Conservation (phyloP, 2,329 filamentous ascomycete genomes). For the Xylariaceae sp. region DNA sequence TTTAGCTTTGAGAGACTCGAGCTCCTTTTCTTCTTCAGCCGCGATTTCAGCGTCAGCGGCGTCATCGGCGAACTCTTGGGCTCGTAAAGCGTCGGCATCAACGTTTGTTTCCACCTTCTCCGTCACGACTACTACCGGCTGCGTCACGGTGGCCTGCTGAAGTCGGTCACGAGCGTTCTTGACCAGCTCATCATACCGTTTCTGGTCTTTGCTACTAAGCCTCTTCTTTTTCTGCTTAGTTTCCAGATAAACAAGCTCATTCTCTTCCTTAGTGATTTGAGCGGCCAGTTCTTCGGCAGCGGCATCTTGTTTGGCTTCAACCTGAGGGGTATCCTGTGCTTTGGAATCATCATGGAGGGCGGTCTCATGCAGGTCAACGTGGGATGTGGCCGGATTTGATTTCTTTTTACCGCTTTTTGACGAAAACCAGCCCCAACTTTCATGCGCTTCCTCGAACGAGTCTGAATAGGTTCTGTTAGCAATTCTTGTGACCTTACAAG, state of each 20-base stretch:
- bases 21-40: conserved; percentile 12
- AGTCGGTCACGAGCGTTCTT: conserved; percentile 32
- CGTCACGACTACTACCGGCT: conserved; percentile 35
- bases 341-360: conserved; percentile 33
- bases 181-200: conserved; percentile 34
- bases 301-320: conserved; percentile 37
- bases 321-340: conserved; percentile 28
- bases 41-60: conserved; percentile 21
- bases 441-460: conserved; percentile 41
- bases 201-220: conserved; percentile 29
- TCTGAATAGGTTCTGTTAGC: conserved; percentile 37
- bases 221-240: conserved; percentile 30
- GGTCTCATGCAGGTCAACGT: conserved; percentile 37
- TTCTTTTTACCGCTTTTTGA: conserved; percentile 38
- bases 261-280: conserved; percentile 39
- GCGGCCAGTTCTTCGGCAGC: conserved; percentile 28
- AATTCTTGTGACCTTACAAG: conserved; percentile 24
- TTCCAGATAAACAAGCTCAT: conserved; percentile 31
- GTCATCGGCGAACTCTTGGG: conserved; percentile 19
- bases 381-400: conserved; percentile 43
- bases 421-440: conserved; percentile 41
- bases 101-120: conserved; percentile 21
- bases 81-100: conserved; percentile 12
- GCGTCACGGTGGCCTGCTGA: conserved; percentile 34
- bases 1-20: conserved; percentile 5